Evolutionary conservation across 768 basidiomycete species (phyloP), one percentile per base, ranked within the genome.

Genomic region (Lactarius trivialis): DNA sequence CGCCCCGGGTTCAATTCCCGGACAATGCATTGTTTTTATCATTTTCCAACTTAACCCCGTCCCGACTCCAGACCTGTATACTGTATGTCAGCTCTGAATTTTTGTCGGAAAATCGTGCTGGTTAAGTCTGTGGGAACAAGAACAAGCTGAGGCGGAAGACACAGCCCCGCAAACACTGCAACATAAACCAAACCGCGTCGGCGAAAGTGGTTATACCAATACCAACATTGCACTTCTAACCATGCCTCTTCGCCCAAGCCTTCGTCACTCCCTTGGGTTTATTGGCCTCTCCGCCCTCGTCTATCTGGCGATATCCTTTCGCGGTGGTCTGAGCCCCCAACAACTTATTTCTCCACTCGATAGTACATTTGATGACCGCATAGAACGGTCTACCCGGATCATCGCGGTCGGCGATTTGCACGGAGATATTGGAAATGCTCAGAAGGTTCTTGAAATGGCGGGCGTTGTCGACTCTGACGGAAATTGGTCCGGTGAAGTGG

Each of bases 341-440:
- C 32, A 33, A 17, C 28, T 7, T 4, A 15, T 7, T 12, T 30
- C 19, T 54, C 28, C 24, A 48, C 11, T 53, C 4, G 8, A 7
- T 14, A 2, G 26, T 37, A 14, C 8, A 24, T 1, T 26, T 24
- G 24, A 55, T 45, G 33, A 4, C 33, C 54, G 32, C 26, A 21
- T 56, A 41, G n/a, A 24, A 30, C 54, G 54, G 19, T 43, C 63
- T 34, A 32, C 70, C 69, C 83, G 82, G 64, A 89, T 98, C 26
- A 84, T 96, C 0, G 94, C 92, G 12, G 88, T 97, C 0, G 94
- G 93, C 0, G 96, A 98, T 68, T 74, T 98, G 36, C 96, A 98
- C 68, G 94, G 96, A 0, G 93, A 97, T 75, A 70, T 91, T 32
- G 76, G 78, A 0, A 96, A 95, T 71, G 88, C 93, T 12, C 82